Conservation (phyloP, 2,329 filamentous ascomycete genomes). For the Penicillium paneum region DNA sequence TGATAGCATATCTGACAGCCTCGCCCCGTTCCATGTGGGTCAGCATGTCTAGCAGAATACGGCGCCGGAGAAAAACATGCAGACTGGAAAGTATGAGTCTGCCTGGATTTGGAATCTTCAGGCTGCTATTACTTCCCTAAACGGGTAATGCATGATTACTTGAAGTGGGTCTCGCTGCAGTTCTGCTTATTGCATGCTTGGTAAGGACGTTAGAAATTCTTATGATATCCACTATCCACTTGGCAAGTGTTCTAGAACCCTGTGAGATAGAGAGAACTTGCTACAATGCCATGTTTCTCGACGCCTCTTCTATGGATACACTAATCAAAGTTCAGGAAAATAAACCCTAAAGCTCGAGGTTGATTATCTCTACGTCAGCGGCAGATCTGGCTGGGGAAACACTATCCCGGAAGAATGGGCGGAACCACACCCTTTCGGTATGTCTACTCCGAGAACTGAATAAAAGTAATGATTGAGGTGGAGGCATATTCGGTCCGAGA, state of each 20-base stretch:
- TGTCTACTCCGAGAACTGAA: background rate
- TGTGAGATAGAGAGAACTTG: background rate
- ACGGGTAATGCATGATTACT: background rate
- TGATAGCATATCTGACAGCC: too few species aligned
- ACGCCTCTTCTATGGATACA: background rate
- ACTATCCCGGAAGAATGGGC: background rate
- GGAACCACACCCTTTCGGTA: background rate
- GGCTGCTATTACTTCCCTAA: background rate
- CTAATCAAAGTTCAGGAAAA: background rate
- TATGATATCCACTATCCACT: background rate
- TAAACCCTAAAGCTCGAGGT: background rate
- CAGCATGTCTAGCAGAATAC: too few species aligned
- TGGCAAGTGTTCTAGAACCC: background rate
- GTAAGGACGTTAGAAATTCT: background rate
- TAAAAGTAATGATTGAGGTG: background rate
- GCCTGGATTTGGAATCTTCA: background rate
- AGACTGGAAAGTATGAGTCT: background rate
- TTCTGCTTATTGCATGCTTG: constrained; percentile 1
- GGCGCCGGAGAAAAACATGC: background rate
- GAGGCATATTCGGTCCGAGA: background rate
- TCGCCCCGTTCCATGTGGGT: too few species aligned
- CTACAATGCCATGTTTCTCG: background rate
- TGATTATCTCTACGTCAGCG: background rate
- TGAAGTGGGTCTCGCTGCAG: background rate
- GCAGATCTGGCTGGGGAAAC: background rate